Conservation (phyloP, 164 flowering plant genomes). For the Santalum album region DNA sequence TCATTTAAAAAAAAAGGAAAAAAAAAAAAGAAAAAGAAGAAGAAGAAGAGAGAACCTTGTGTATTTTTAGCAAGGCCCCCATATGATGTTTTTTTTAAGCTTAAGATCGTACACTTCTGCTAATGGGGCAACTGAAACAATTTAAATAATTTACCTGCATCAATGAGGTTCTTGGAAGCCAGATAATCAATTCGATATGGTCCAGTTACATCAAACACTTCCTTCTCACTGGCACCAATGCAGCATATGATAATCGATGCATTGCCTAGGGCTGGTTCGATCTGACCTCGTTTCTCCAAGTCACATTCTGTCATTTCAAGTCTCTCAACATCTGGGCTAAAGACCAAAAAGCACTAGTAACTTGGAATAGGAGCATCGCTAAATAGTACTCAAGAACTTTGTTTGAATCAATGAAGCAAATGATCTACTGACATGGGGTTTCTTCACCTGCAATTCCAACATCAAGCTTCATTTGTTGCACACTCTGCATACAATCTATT, state of each 20-base stretch:
- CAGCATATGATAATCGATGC: conserved; percentile 85
- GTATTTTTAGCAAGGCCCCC: neutral
- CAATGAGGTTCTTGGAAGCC: conserved; percentile 82
- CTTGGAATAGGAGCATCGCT: conserved; percentile 11
- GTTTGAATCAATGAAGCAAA: too few species aligned
- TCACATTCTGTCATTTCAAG: conserved; percentile 95
- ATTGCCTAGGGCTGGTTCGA: conserved; percentile 60
- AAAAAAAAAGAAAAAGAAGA: too few species aligned
- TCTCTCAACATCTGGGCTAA: conserved; percentile 96
- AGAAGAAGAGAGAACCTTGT: neutral
- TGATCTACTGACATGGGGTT: conserved; percentile 54
- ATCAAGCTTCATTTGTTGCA: conserved; percentile 57
- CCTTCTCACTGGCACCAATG: conserved; percentile 99
- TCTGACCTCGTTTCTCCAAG: conserved; percentile 59
- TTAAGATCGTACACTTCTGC: too few species aligned
- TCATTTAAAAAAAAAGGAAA: too few species aligned
- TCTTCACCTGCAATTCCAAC: conserved; percentile 23
- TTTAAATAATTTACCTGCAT: conserved; percentile 76
- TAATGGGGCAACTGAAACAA: too few species aligned
- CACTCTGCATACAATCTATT: conserved; percentile 41
- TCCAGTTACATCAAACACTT: conserved; percentile 80
- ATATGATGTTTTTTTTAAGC: too few species aligned
- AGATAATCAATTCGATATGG: conserved; percentile 84
- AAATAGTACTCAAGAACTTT: too few species aligned
- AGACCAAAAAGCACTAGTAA: conserved; percentile 59